These are phyloP conservation scores for Aurifilum marmelostoma DNA, from an alignment of 2,329 filamentous ascomycete species.

Conservation along the genomic window DNA sequence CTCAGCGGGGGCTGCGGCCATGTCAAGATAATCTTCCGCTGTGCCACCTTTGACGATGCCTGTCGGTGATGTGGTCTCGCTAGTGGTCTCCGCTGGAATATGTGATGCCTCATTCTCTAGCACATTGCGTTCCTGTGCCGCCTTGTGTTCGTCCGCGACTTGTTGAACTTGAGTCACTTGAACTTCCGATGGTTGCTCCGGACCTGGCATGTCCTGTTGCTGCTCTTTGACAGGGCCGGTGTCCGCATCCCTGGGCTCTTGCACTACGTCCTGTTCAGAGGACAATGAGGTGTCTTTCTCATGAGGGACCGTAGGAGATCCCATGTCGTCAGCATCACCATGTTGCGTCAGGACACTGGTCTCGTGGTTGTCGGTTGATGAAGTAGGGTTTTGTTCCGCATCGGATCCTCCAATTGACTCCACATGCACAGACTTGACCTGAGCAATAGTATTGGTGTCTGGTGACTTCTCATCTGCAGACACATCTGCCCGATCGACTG, in stretches of 20 bases:
- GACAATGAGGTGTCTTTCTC: neutral
- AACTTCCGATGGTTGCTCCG: neutral
- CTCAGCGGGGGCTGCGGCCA: slow-evolving; percentile 10
- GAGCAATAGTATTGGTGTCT: neutral
- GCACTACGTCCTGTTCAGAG: neutral
- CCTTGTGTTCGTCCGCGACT: neutral
- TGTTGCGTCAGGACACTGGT: neutral
- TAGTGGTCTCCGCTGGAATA: neutral
- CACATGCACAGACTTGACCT: neutral
- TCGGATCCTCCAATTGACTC: neutral
- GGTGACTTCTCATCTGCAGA: neutral
- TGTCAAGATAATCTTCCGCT: slow-evolving; percentile 22
- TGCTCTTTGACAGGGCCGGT: neutral
- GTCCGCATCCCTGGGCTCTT: neutral
- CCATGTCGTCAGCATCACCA: neutral
- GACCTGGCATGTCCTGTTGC: neutral
- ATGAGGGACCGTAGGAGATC: neutral
- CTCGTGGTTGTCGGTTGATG: neutral
- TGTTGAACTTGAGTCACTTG: neutral
- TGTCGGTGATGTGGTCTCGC: neutral
- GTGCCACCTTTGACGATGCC: slow-evolving; percentile 19
- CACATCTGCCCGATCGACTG: too few species aligned
- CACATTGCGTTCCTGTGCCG: neutral
- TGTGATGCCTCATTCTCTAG: neutral
- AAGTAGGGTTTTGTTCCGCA: neutral